Conservation (phyloP, 75 land plant species). For the Pinus albicaulis region DNA sequence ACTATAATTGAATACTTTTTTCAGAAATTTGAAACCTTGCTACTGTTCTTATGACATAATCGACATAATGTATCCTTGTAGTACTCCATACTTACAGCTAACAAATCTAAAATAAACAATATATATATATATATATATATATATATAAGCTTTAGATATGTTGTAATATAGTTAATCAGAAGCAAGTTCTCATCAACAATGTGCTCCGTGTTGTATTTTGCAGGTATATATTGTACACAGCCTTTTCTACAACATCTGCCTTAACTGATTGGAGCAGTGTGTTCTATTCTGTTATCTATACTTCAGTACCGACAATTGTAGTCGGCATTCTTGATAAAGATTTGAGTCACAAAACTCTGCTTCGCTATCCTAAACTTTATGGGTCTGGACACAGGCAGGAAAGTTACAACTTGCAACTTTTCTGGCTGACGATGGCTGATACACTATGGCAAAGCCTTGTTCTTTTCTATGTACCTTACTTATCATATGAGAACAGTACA, state of each 20-base stretch:
- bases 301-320: constrained; percentile 38
- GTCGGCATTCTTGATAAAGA: constrained; percentile 31
- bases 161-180: not conserved
- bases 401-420: constrained; percentile 25
- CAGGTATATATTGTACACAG: constrained; percentile 34
- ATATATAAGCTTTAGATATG: not conserved
- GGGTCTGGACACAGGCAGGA: constrained; percentile 26
- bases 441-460: constrained; percentile 45
- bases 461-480: constrained; percentile 28
- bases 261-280: constrained; percentile 40
- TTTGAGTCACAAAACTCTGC: constrained; percentile 19
- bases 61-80: not conserved
- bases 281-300: constrained; percentile 38
- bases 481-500: constrained; percentile 16
- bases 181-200: not conserved
- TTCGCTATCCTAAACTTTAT: constrained; percentile 26
- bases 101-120: not conserved
- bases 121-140: not conserved
- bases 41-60: not conserved
- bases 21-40: not conserved
- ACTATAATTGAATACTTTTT: not conserved
- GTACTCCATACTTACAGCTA: not conserved
- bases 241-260: constrained; percentile 27
- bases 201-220: not conserved
- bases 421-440: constrained; percentile 40